phyloP scores from a whole-genome alignment of 495 filamentous ascomycete genomes.

The Ramalina intermedia region DNA sequence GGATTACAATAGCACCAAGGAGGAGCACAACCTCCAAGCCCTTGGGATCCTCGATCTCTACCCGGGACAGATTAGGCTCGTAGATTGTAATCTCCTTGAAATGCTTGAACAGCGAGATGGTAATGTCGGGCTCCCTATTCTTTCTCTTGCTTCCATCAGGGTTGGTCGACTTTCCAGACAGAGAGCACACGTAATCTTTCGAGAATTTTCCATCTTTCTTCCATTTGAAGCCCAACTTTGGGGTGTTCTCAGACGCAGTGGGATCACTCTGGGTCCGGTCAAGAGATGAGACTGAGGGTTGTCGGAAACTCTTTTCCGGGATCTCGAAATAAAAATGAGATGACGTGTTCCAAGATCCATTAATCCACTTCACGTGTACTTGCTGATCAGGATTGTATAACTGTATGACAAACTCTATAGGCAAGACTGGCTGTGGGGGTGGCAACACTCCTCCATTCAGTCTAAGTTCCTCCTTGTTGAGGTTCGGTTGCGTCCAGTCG shows the following conservation, averaged over 20 bases:
- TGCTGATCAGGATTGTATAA: conserved; percentile 92
- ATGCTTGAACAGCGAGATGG: conserved; percentile 61
- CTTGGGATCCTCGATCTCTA: conserved; percentile 90
- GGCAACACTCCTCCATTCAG: conserved; percentile 55
- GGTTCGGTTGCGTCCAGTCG: conserved; percentile 66
- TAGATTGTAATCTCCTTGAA: conserved; percentile 70
- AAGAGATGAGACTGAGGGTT: conserved; percentile 58
- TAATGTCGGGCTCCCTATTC: conserved; percentile 86
- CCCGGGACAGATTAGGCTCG: conserved; percentile 76
- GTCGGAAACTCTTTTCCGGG: conserved; percentile 70
- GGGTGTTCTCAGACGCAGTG: conserved; percentile 51
- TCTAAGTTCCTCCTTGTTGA: conserved; percentile 67
- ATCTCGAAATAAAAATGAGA: conserved; percentile 49
- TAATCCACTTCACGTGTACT: conserved; percentile 51
- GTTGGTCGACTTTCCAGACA: conserved; percentile 59
- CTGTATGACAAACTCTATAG: conserved; percentile 64
- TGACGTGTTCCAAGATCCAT: conserved; percentile 61
- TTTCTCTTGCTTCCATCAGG: conserved; percentile 49
- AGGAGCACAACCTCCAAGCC: conserved; percentile 80
- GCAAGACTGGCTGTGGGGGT: conserved; percentile 60
- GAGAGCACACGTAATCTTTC: conserved; percentile 66
- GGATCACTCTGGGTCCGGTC: conserved; percentile 64
- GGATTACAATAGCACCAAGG: conserved; percentile 70
- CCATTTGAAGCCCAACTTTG: conserved; percentile 79
- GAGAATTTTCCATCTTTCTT: conserved; percentile 77